phyloP scores from a whole-genome alignment of 345 rosid species.

The Euclidium syriacum region DNA sequence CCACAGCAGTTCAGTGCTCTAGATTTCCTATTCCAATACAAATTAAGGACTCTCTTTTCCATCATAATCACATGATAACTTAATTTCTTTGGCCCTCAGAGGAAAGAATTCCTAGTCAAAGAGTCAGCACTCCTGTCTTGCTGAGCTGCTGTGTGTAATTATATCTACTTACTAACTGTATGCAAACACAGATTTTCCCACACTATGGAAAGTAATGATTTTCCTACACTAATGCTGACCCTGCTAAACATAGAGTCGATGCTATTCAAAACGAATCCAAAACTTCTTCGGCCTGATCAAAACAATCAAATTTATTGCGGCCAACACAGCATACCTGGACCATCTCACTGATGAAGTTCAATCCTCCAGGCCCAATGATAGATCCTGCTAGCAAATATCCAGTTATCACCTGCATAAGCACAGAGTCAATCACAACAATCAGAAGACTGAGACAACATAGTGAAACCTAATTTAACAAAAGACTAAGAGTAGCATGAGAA shows the following conservation, averaged over 20 bases:
- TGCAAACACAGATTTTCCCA: neutral
- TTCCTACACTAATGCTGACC: neutral
- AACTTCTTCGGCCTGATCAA: neutral
- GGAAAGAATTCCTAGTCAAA: constrained; percentile 5
- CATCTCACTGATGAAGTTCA: constrained; percentile 87
- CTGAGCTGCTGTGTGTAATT: neutral
- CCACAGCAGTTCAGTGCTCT: neutral
- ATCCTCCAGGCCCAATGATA: constrained; percentile 89
- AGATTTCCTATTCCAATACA: neutral
- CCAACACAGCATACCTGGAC: constrained; percentile 64
- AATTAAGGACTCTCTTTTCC: neutral
- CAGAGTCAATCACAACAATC: neutral
- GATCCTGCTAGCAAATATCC: constrained; percentile 94
- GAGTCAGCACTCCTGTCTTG: neutral
- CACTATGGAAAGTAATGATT: neutral
- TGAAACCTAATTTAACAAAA: neutral
- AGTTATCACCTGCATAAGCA: constrained; percentile 64
- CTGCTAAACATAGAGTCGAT: neutral
- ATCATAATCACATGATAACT: neutral
- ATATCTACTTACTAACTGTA: neutral
- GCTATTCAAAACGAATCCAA: neutral
- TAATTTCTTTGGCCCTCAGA: neutral
- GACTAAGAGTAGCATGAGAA: constrained; percentile 2
- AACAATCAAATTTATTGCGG: neutral
- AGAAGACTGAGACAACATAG: neutral